A percentile compares a stretch with the other conserved stretches of the same genome.
Conservation (phyloP, 345 rosid species). For the Leavenworthia alabamica region DNA sequence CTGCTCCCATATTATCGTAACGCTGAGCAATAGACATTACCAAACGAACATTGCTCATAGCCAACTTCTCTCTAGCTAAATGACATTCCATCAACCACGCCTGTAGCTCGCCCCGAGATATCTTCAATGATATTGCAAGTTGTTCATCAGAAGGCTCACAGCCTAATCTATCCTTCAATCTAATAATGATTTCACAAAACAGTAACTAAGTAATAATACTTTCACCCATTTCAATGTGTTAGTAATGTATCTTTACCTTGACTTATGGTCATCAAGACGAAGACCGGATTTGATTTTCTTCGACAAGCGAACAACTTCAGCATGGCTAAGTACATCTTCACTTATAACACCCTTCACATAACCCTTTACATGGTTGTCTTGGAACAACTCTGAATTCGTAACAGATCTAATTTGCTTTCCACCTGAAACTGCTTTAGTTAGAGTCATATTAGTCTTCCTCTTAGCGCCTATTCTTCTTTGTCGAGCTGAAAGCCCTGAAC, state of each 20-base stretch:
- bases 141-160: conserved; percentile 83
- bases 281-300: conserved; percentile 71
- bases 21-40: conserved; percentile 94
- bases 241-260: conserved; percentile 41
- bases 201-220: background rate
- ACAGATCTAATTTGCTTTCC: conserved; percentile 39
- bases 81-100: conserved; percentile 59
- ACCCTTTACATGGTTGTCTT: conserved; percentile 52
- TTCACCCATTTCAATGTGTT: background rate
- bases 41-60: conserved; percentile 95
- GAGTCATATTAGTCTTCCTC: conserved; percentile 36
- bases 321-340: conserved; percentile 68
- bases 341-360: conserved; percentile 73
- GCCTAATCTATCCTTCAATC: conserved; percentile 78
- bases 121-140: conserved; percentile 69
- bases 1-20: conserved; percentile 81
- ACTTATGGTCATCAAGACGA: conserved; percentile 66
- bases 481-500: conserved; percentile 79
- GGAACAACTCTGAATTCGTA: conserved; percentile 53
- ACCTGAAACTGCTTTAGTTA: conserved; percentile 28
- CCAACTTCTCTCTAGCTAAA: conserved; percentile 84
- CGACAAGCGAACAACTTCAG: conserved; percentile 75
- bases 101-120: conserved; percentile 67
- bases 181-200: conserved; percentile 37
- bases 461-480: conserved; percentile 56